Evolutionary conservation across 306 rosid species (phyloP), one percentile per base, ranked within the genome.

Genomic region (Mucuna pruriens): DNA sequence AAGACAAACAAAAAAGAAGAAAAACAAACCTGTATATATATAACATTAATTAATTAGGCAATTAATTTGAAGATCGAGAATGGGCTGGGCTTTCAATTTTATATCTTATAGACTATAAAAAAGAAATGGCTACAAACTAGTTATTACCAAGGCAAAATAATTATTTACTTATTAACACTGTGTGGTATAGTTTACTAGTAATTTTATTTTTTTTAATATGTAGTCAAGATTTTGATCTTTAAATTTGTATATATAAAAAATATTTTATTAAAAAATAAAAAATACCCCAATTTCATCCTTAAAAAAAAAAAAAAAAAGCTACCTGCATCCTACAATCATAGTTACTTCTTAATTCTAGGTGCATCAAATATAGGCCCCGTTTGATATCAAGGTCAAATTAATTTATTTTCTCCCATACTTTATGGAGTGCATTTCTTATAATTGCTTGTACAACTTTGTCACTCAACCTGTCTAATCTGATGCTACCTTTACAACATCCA

Each of bases 391-490:
- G 46, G 39, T 73, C 58, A 82, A 52, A 26, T 54, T 69, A 16
- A 3, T 34, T 72, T 67, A 8, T 61, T 68, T 75, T 75, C 55
- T 75, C 10, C 33, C 38, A 62, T 51, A 8, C 68, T 38, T 75
- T 25, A 31, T 20, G 4, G 26, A 48, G 45, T 26, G 11, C 64
- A 29, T 52, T 48, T 71, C 17, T 9, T 34, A 1, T 54, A 69
- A 39, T 55, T 67, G 68, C 78, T 79, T 73, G 67, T 17, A 54
- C 77, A 65, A 65, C 80, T 84, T 84, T 16, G 70, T 54, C 62
- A 84, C 83, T 84, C 86, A 78, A 65, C 66, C 67, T 66, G 66
- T 65, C 81, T 31, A 65, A 31, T 58, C 71, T 38, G 2, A 39
- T 62, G 33, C 54, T 36, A 38, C 34, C 16, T 48, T 38, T n/a